A percentile compares a stretch with the other conserved stretches of the same genome.
Conservation (phyloP, 495 filamentous ascomycete species). For the Penicillium coffeae region DNA sequence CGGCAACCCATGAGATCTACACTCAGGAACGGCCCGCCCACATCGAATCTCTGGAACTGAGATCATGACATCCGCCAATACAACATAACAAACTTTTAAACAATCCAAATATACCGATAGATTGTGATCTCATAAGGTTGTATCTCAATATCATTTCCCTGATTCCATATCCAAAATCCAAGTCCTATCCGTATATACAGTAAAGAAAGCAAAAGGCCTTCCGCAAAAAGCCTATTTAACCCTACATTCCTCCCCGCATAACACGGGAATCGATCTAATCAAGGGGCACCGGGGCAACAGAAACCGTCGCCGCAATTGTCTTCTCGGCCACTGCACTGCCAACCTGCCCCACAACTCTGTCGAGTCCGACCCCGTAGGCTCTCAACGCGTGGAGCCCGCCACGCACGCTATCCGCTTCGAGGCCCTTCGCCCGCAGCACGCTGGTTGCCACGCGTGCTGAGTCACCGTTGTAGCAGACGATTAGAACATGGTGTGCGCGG, state of each 20-base stretch:
- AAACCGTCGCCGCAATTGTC: constrained; percentile 15
- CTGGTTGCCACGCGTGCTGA: constrained; percentile 51
- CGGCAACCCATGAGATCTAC: neutral
- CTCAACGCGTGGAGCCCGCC: constrained; percentile 38
- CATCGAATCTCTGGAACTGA: neutral
- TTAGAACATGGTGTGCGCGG: constrained; percentile 33
- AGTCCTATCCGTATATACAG: neutral
- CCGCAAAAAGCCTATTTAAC: constrained; percentile 14
- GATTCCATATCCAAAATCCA: neutral
- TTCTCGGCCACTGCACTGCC: neutral
- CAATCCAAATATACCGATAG: neutral
- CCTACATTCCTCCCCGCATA: constrained; percentile 18
- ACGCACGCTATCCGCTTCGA: constrained; percentile 47
- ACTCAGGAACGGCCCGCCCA: neutral
- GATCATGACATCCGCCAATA: neutral
- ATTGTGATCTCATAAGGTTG: neutral
- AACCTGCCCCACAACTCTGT: neutral
- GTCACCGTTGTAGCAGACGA: constrained; percentile 53
- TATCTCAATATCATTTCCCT: neutral
- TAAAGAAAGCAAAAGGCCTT: neutral
- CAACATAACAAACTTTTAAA: neutral
- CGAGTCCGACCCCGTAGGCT: constrained; percentile 26
- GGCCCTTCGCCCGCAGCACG: constrained; percentile 46
- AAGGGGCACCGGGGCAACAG: constrained; percentile 20
- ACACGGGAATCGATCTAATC: constrained; percentile 6